Base-by-base conservation (phyloP, 2,329 filamentous ascomycete species). In the Tolypocladium sp. region DNA sequence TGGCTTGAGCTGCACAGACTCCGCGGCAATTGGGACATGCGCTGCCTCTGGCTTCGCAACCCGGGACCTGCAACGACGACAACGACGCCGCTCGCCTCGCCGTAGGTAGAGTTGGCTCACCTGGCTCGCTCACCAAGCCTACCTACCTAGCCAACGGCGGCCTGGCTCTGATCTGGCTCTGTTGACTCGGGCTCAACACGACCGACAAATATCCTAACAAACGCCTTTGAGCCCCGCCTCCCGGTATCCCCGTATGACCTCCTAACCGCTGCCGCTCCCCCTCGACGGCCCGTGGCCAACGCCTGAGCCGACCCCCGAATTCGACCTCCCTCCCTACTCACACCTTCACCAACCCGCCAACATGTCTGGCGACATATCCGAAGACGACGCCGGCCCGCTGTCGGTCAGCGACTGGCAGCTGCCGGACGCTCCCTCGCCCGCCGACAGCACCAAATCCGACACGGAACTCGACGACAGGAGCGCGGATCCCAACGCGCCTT, bases 371-470 rank as follows among this genome's bases (percentile, higher is more conserved):
- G 73, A 75, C 61, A 73, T 76, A 71, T 77, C 76, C 55, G 76
- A 77, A 61, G 75, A 79, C 65, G 76, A 79, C 60, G 72, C 72
- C 60, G 72, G 68, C 58, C 68, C 70, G 60, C 65, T 72, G 57
- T 69, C 71, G 37, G 65, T 65, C 55, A 66, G 68, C 58, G 72
- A 71, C 67, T 75, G 71, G 76, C 69, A 71, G 35, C 65, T 69
- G 27, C 63, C 67, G 38, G 73, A 71, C 61, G 68, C 69, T 60
- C 73, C 67, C 46, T 78, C 72, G 59, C 77, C 73, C 60, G 75
- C 71, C 60, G 77, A 70, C 61, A 80, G 74, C 69, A 69, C 67
- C 59, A 76, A 75, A 66, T 75, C 79, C 66, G 71, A 75, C 61
- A 70, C 72, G 59, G 75, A 77, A 58, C 65, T 61, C 46, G 71